Evolutionary conservation across 1,139 yeast species (phyloP).

Genomic region (Suhomyces yuchorum): DNA sequence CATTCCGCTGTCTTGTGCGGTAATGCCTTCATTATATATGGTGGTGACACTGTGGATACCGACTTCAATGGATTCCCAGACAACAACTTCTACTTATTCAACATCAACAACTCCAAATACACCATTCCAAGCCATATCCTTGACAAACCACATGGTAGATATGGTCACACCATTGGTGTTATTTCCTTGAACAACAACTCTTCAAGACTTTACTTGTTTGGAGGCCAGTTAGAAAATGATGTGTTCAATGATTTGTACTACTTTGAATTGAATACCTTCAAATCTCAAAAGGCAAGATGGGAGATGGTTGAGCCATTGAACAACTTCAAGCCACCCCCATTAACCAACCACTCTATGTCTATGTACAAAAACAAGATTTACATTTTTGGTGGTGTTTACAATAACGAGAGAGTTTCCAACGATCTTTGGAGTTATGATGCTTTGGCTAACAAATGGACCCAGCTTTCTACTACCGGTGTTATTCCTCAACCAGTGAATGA

Average conservation of each 20-base stretch:
- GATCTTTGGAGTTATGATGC: constrained; percentile 88
- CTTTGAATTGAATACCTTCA: constrained; percentile 86
- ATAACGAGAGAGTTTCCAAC: constrained; percentile 71
- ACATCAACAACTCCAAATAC: constrained; percentile 88
- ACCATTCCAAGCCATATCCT: constrained; percentile 85
- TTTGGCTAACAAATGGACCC: constrained; percentile 64
- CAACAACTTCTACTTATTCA: constrained; percentile 83
- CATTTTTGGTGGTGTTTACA: constrained; percentile 90
- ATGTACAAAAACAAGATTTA: constrained; percentile 78
- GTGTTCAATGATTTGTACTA: constrained; percentile 83
- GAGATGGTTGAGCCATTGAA: constrained; percentile 61
- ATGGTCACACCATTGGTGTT: constrained; percentile 80
- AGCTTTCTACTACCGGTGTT: constrained; percentile 52
- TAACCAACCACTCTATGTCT: constrained; percentile 90
- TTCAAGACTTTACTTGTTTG: constrained; percentile 81
- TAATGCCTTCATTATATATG: constrained; percentile 91
- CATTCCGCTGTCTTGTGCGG: constrained; percentile 93
- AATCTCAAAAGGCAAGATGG: constrained; percentile 86
- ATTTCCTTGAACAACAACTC: constrained; percentile 64
- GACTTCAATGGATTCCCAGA: constrained; percentile 82
- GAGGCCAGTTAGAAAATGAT: constrained; percentile 91
- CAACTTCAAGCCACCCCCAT: constrained; percentile 75
- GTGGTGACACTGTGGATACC: constrained; percentile 93
- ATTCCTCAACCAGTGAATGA: constrained; percentile 89
- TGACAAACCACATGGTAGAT: constrained; percentile 85